Evolutionary conservation across 208 protist species (phyloP).

Genomic region (Eutreptiella sp.): DNA sequence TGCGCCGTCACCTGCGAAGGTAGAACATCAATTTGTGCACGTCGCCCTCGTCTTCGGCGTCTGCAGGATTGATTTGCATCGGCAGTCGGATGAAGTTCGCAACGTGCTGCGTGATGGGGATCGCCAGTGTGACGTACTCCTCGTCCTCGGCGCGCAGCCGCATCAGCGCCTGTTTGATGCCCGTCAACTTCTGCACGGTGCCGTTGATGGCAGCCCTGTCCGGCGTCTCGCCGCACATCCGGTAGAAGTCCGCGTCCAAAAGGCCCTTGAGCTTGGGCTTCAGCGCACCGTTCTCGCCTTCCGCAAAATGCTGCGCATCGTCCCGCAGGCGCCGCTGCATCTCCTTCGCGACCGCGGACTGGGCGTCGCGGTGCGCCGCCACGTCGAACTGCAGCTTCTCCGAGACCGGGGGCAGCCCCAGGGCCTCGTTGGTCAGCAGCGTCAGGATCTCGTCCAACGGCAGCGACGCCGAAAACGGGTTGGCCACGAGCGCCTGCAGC

Average conservation of each 20-base stretch:
- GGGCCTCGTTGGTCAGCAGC: not conserved
- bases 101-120: not conserved
- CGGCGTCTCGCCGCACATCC: no score
- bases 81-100: slow-evolving; percentile 18
- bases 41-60: no score
- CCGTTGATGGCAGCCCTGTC: no score
- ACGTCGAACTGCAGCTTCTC: slow-evolving; percentile 41
- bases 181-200: not conserved
- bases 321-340: slow-evolving; percentile 34
- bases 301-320: slow-evolving; percentile 41
- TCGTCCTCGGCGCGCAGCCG: not conserved
- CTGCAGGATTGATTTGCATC: no score
- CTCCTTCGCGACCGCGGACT: slow-evolving; percentile 21
- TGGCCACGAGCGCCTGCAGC: not conserved
- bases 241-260: slow-evolving; percentile 32
- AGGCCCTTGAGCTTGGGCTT: slow-evolving; percentile 30
- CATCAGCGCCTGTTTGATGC: not conserved
- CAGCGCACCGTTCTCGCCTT: slow-evolving; percentile 29
- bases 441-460: not conserved
- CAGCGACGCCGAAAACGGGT: not conserved
- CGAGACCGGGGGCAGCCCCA: not conserved
- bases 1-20: no score
- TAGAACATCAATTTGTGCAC: no score
- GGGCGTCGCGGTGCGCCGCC: slow-evolving; percentile 13
- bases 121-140: not conserved